These are phyloP conservation scores for Meripilus lineatus DNA, from an alignment of 1,284 basidiomycete species.

Conservation along the genomic window DNA sequence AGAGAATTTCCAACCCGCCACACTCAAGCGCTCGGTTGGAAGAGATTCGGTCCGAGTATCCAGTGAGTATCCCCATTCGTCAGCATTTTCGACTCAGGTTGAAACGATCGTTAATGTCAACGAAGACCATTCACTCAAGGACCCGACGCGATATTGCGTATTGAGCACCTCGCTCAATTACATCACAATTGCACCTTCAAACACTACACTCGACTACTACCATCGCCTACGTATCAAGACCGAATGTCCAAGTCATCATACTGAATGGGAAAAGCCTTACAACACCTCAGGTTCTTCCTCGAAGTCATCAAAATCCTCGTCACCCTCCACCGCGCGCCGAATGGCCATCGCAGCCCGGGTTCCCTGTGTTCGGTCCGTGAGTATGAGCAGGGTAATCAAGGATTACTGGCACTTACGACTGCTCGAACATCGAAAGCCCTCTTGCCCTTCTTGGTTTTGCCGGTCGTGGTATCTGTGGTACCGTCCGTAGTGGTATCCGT, in stretches of 20 bases:
- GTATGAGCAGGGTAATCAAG: background rate
- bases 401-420: conserved; percentile 7
- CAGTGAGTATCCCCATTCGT: too few relatives aligned
- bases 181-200: background rate
- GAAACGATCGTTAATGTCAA: too few relatives aligned
- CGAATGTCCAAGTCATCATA: background rate
- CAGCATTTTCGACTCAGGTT: too few relatives aligned
- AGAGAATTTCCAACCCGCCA: too few relatives aligned
- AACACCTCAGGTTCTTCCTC: background rate
- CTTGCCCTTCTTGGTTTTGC: background rate
- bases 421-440: conserved; percentile 10
- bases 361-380: conserved; percentile 8
- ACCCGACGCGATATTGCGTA: background rate
- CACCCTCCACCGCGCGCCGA: conserved; percentile 12
- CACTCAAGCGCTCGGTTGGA: too few relatives aligned
- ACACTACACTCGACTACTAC: background rate
- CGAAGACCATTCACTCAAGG: too few relatives aligned
- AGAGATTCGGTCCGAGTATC: too few relatives aligned
- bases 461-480: background rate
- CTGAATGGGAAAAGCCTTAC: background rate
- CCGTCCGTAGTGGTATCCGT: background rate
- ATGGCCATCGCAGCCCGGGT: conserved; percentile 16
- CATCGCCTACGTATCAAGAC: too few relatives aligned
- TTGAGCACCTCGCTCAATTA: background rate
- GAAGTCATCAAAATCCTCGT: background rate